Conservation (phyloP, 257 asterid genomes). For the Petunia axillaris region DNA sequence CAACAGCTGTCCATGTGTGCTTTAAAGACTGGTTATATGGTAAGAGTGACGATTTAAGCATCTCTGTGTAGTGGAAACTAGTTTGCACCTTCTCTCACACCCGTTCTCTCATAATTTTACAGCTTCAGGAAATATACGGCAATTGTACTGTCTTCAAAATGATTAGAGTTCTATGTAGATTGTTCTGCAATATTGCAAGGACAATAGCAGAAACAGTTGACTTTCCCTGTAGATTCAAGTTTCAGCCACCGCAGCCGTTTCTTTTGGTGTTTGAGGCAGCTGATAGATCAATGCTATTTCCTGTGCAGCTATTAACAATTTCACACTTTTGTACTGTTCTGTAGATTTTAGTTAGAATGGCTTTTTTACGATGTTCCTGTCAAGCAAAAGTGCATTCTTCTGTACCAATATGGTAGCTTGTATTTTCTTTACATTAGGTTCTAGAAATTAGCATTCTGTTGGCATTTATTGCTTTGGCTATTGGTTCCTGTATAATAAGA, state of each 20-base stretch:
- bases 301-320: constrained; percentile 20
- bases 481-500: constrained; percentile 1
- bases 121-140: constrained; percentile 94
- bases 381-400: background rate
- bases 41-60: constrained; percentile 34
- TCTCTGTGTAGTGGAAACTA: background rate
- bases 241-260: constrained; percentile 20
- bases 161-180: constrained; percentile 38
- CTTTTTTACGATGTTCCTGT: background rate
- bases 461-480: constrained; percentile 6
- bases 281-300: constrained; percentile 27
- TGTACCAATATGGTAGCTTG: constrained; percentile 16
- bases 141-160: constrained; percentile 86
- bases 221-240: constrained; percentile 14
- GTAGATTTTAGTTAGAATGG: constrained; percentile 33
- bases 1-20: constrained; percentile 79
- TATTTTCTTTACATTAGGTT: background rate
- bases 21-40: constrained; percentile 97
- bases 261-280: constrained; percentile 28
- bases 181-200: constrained; percentile 12
- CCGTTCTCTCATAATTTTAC: constrained; percentile 33
- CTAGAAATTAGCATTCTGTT: background rate
- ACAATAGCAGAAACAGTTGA: constrained; percentile 13
- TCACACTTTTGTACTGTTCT: constrained; percentile 27
- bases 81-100: background rate